Evolutionary conservation across 768 basidiomycete genomes (phyloP).

Genomic region (Scleroderma bovista): DNA sequence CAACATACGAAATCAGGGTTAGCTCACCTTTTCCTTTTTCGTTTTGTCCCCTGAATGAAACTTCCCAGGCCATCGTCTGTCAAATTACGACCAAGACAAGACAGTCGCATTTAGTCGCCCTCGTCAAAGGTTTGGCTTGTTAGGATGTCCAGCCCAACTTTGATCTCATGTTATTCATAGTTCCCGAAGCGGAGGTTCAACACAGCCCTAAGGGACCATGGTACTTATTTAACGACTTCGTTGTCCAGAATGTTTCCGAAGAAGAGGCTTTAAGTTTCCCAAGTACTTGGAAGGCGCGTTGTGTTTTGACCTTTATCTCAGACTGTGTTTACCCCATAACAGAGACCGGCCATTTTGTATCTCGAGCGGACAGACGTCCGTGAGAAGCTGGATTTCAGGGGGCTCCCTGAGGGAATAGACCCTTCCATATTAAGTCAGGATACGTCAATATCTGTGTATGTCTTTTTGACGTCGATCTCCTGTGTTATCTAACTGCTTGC

Average conservation of each 20-base stretch:
- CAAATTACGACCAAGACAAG: constrained; percentile 70
- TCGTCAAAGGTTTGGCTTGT: constrained; percentile 61
- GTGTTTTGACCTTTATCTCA: background rate
- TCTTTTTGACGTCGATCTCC: background rate
- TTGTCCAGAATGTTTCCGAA: constrained; percentile 78
- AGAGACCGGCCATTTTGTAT: constrained; percentile 65
- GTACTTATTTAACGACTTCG: constrained; percentile 97
- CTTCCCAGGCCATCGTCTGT: constrained; percentile 66
- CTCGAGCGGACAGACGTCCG: constrained; percentile 68
- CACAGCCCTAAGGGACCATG: constrained; percentile 51
- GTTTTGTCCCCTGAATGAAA: background rate
- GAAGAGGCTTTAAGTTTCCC: constrained; percentile 85
- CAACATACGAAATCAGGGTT: constrained; percentile 71
- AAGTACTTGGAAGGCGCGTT: constrained; percentile 85
- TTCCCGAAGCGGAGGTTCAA: constrained; percentile 59
- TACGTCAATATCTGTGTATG: constrained; percentile 82
- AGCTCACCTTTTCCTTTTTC: constrained; percentile 18
- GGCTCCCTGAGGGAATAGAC: constrained; percentile 64
- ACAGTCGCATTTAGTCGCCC: constrained; percentile 80
- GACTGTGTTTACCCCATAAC: background rate
- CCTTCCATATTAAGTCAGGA: constrained; percentile 75
- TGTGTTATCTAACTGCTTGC: background rate
- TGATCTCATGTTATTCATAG: constrained; percentile 31
- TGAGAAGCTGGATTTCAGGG: constrained; percentile 54
- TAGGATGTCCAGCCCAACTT: background rate